phyloP scores from a whole-genome alignment of 2,329 filamentous ascomycete species.

The Calonectria leucothoes region DNA sequence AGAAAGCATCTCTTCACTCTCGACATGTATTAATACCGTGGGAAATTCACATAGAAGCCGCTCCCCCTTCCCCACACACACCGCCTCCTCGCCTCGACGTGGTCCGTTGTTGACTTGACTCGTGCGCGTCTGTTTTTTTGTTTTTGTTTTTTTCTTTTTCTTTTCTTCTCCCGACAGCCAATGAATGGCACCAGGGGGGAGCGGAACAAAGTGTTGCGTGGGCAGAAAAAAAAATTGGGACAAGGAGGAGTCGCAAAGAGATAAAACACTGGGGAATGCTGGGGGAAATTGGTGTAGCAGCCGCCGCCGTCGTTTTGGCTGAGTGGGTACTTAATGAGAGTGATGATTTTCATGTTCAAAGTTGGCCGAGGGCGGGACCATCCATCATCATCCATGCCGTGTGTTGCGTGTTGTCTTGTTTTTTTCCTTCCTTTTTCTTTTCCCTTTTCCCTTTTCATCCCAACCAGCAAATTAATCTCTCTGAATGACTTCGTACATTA shows the following conservation, averaged over 20 bases:
- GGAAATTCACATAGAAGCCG: constrained; percentile 38
- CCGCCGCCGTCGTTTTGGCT: constrained; percentile 20
- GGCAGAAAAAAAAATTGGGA: constrained; percentile 7
- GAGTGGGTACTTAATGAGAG: constrained; percentile 34
- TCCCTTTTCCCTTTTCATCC: background rate
- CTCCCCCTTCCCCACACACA: background rate
- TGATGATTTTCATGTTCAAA: constrained; percentile 33
- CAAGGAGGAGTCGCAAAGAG: background rate
- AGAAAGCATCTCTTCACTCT: constrained; percentile 32
- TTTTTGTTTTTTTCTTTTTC: background rate
- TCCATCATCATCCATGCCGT: too few species aligned
- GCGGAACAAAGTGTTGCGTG: background rate
- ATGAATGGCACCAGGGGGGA: background rate
- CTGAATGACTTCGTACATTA: constrained; percentile 14
- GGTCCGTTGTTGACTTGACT: background rate
- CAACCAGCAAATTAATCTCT: background rate
- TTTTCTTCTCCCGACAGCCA: background rate
- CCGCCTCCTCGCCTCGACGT: background rate
- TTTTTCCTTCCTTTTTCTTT: background rate
- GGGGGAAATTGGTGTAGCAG: constrained; percentile 23
- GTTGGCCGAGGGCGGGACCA: constrained; percentile 5
- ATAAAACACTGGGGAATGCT: constrained; percentile 1
- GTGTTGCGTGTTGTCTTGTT: too few species aligned
- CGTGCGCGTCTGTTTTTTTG: constrained; percentile 8
- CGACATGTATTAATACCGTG: constrained; percentile 46